Base-by-base conservation (phyloP, 148 eudicot species). In the Diospyros kaki region DNA sequence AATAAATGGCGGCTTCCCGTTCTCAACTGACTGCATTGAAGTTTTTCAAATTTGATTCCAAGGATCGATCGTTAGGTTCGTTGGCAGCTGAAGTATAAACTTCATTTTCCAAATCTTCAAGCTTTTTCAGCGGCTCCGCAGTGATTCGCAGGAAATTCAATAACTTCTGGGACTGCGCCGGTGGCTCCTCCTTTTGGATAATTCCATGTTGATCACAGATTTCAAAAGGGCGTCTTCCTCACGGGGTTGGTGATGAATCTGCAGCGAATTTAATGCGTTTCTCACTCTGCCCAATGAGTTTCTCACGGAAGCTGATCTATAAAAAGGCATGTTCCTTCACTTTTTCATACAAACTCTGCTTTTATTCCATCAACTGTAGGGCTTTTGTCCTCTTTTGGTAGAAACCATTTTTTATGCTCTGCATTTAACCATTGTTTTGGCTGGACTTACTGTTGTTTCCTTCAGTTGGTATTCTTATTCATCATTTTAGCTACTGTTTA, bases 91-190 rank as follows among this genome's bases (percentile, higher is more conserved):
- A 50, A 68, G 9, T 11, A 50, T 9, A 44, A 1, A 65, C 9
- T 13, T 8, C 40, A 17, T 17, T 45, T 3, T 3, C 4, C 14
- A 61, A 61, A 28, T 73, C 75, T 61, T 60, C 61, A 45, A 28
- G n/a, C 41, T 73, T 73, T 28, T 28, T 61, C n/a, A 28, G 55
- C 15, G 61, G 3, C 12, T 45, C 14, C 64, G 5, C 54, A 11
- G 28, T 50, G 39, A 61, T 73, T 61, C 18, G 67, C 56, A 61
- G 75, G 28, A 54, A 58, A 73, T 60, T 73, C 40, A 72, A 58
- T 72, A 53, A 5, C 6, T 42, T 70, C 28, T 28, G 28, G 28
- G 28, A 28, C 28, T 28, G 28, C 28, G 28, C 28, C 28, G 0
- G 28, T 28, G 28, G 28, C 28, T 28, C 0, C 28, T 28, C 28